Percentiles rank a stretch among this genome's conserved stretches.
These are phyloP conservation scores for Gloeopeniophorella convolvens DNA, from an alignment of 768 basidiomycete genomes.

Conservation along the genomic window DNA sequence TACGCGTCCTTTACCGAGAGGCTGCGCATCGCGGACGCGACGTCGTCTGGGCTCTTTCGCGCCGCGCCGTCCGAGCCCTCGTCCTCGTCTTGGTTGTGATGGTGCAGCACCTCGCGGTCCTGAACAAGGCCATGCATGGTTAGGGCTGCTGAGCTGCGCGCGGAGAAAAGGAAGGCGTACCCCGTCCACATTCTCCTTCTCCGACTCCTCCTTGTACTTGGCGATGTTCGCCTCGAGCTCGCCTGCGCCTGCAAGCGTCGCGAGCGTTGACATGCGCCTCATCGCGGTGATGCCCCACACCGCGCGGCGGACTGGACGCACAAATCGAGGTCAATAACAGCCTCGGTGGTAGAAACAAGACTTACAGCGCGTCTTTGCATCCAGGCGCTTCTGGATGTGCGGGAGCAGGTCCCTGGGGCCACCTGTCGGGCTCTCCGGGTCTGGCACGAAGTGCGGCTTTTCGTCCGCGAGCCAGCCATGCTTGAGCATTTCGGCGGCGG, in stretches of 20 bases:
- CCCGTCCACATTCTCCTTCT: conserved; percentile 35
- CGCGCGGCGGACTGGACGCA: conserved; percentile 71
- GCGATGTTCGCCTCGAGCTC: conserved; percentile 53
- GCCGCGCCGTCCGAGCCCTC: background rate
- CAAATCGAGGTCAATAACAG: conserved; percentile 8
- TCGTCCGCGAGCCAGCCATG: conserved; percentile 78
- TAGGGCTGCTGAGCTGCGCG: background rate
- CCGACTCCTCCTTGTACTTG: conserved; percentile 78
- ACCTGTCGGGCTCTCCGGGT: conserved; percentile 49
- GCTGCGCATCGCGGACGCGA: background rate
- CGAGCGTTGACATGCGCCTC: conserved; percentile 66
- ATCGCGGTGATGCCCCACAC: conserved; percentile 83
- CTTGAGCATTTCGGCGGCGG: conserved; percentile 62
- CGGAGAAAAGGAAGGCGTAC: conserved; percentile 5
- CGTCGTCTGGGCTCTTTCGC: background rate
- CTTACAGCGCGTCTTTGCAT: conserved; percentile 48
- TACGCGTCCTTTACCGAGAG: conserved; percentile 5
- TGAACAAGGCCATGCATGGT: background rate
- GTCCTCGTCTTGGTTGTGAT: conserved; percentile 11
- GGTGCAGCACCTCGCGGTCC: conserved; percentile 14
- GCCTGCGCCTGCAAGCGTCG: conserved; percentile 38
- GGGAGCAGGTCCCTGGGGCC: conserved; percentile 76
- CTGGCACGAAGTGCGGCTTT: conserved; percentile 64
- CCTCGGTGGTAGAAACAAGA: background rate
- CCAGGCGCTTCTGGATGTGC: conserved; percentile 82